A percentile compares a stretch with the other conserved stretches of the same genome.
phyloP scores from a whole-genome alignment of 2,329 filamentous ascomycete genomes.

The Penicillium palitans region DNA sequence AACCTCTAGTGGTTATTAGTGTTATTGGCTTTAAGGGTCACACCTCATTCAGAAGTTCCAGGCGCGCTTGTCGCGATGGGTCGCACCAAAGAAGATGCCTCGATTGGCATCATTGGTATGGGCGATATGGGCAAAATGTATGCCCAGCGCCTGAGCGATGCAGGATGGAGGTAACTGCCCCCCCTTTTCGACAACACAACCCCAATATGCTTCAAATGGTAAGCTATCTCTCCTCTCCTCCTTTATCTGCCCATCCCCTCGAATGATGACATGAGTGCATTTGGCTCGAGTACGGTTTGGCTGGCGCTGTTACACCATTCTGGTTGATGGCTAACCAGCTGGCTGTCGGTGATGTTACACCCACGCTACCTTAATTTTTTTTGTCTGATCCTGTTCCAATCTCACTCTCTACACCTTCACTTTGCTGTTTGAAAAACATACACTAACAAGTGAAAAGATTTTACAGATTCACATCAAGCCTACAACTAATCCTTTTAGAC shows the following conservation, averaged over 20 bases:
- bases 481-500: neutral
- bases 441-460: slow-evolving; percentile 29
- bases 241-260: slow-evolving; percentile 17
- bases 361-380: slow-evolving; percentile 93
- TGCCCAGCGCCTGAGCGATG: slow-evolving; percentile 78
- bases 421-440: slow-evolving; percentile 14
- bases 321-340: slow-evolving; percentile 62
- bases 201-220: slow-evolving; percentile 13
- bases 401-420: slow-evolving; percentile 14
- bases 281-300: slow-evolving; percentile 97
- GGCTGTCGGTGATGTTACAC: slow-evolving; percentile 96
- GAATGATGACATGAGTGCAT: slow-evolving; percentile 99
- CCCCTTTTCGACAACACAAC: slow-evolving; percentile 6
- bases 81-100: slow-evolving; percentile 63
- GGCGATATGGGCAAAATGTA: slow-evolving; percentile 99
- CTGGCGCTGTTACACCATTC: slow-evolving; percentile 68
- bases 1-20: neutral
- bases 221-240: slow-evolving; percentile 18
- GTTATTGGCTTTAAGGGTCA: neutral
- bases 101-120: slow-evolving; percentile 96
- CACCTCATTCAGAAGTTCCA: neutral
- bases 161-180: slow-evolving; percentile 88
- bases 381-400: slow-evolving; percentile 68
- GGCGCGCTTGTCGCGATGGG: slow-evolving; percentile 29
- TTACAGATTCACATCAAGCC: slow-evolving; percentile 12